Evolutionary conservation across 495 filamentous ascomycete genomes (phyloP).

Genomic region (Trichoderma virens): DNA sequence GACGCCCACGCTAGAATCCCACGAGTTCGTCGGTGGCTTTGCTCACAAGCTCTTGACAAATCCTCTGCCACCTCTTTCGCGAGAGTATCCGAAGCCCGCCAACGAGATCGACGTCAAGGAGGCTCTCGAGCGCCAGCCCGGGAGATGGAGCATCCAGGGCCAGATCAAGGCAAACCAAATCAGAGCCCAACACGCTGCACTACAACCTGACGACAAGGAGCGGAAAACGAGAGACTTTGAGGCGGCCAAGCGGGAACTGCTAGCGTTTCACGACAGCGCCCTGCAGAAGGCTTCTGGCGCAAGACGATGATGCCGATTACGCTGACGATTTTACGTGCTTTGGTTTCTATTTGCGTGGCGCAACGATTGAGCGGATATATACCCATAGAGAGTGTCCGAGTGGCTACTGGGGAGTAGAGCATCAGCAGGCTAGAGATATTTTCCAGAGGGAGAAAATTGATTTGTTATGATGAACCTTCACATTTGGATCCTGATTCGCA

Average conservation of each 20-base stretch:
- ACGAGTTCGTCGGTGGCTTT: background rate
- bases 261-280: slow-evolving; percentile 11
- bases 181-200: background rate
- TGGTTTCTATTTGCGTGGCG: background rate
- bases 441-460: background rate
- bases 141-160: slow-evolving; percentile 29
- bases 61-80: slow-evolving; percentile 22
- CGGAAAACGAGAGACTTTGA: slow-evolving; percentile 26
- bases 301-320: background rate
- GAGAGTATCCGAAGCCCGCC: slow-evolving; percentile 26
- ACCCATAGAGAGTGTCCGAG: background rate
- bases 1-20: background rate
- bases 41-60: slow-evolving; percentile 9
- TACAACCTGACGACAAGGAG: slow-evolving; percentile 19
- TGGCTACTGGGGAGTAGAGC: background rate
- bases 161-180: slow-evolving; percentile 23
- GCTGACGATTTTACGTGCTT: slow-evolving; percentile 1
- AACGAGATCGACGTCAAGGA: slow-evolving; percentile 29
- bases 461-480: background rate
- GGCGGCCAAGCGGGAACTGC: slow-evolving; percentile 30
- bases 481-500: background rate
- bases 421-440: background rate
- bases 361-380: background rate
- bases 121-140: slow-evolving; percentile 31
- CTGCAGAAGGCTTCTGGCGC: background rate